Conservation (phyloP, 176 grass and related monocot species). For the Luzula sylvatica region DNA sequence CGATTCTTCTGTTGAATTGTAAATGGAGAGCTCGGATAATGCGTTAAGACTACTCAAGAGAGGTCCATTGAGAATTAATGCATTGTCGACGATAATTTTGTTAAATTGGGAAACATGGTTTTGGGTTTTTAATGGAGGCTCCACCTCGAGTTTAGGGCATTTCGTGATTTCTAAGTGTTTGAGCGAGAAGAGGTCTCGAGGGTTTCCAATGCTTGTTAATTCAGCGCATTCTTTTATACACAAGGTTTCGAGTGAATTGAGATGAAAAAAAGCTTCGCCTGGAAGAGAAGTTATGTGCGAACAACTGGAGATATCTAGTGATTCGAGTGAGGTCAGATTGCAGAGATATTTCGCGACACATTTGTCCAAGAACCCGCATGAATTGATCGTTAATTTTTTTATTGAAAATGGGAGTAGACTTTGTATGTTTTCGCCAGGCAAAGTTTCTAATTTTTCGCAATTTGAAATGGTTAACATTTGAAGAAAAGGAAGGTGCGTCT, state of each 20-base stretch:
- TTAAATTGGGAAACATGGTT: neutral
- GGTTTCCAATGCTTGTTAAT: slow-evolving; percentile 12
- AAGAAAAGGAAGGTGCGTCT: neutral
- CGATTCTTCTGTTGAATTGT: neutral
- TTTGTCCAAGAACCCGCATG: neutral
- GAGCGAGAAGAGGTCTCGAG: neutral
- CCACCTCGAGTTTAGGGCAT: neutral
- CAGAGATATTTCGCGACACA: neutral
- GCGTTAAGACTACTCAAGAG: neutral
- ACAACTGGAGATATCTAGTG: slow-evolving; percentile 13
- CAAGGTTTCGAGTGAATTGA: neutral
- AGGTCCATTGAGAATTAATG: neutral
- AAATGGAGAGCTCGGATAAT: neutral
- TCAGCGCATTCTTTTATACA: slow-evolving; percentile 4
- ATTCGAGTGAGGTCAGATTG: slow-evolving; percentile 16
- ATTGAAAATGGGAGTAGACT: neutral
- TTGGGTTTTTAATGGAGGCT: neutral
- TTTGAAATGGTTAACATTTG: neutral
- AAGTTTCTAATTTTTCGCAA: slow-evolving; percentile 1
- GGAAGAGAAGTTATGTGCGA: neutral
- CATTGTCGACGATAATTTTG: neutral
- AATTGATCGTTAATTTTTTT: neutral
- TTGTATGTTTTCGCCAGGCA: slow-evolving; percentile 2
- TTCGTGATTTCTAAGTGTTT: slow-evolving; percentile 4
- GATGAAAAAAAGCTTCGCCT: neutral